These are phyloP conservation scores for Allantophomopsis lycopodina DNA, from an alignment of 2,329 filamentous ascomycete species.

Conservation along the genomic window DNA sequence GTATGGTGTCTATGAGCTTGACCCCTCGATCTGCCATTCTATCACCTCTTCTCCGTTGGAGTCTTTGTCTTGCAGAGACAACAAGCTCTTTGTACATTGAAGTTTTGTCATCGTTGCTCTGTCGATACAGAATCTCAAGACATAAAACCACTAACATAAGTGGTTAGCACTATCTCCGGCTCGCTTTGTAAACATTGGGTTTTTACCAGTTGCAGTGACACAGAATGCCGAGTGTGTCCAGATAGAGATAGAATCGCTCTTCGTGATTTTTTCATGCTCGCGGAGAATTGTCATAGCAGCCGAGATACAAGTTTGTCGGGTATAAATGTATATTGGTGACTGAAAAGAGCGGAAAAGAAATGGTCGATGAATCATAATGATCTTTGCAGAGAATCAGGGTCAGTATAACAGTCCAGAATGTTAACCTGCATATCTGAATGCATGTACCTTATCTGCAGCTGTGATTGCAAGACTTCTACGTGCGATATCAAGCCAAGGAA, in stretches of 20 bases:
- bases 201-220: constrained; percentile 9
- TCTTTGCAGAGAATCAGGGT: constrained; percentile 3
- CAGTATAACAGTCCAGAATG: too few relatives aligned
- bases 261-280: constrained; percentile 9
- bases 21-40: background rate
- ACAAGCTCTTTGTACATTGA: too few relatives aligned
- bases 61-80: too few relatives aligned
- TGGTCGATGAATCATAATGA: constrained; percentile 26
- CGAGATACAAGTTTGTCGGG: constrained; percentile 21
- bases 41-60: background rate
- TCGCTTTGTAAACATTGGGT: too few relatives aligned
- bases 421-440: too few relatives aligned
- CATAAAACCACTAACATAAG: too few relatives aligned
- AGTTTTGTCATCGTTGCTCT: too few relatives aligned
- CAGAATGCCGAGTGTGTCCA: constrained; percentile 18
- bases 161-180: too few relatives aligned
- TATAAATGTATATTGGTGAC: constrained; percentile 19
- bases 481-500: constrained; percentile 20
- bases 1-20: background rate
- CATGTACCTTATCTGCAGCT: constrained; percentile 18
- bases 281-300: constrained; percentile 24
- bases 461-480: constrained; percentile 22
- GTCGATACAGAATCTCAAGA: too few relatives aligned
- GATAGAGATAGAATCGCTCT: constrained; percentile 9
- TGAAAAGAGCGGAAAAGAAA: constrained; percentile 21